Percentiles rank a stretch among this genome's conserved stretches.
Evolutionary conservation across 495 filamentous ascomycete genomes (phyloP).

Genomic region (Aspergillus ellipticus): DNA sequence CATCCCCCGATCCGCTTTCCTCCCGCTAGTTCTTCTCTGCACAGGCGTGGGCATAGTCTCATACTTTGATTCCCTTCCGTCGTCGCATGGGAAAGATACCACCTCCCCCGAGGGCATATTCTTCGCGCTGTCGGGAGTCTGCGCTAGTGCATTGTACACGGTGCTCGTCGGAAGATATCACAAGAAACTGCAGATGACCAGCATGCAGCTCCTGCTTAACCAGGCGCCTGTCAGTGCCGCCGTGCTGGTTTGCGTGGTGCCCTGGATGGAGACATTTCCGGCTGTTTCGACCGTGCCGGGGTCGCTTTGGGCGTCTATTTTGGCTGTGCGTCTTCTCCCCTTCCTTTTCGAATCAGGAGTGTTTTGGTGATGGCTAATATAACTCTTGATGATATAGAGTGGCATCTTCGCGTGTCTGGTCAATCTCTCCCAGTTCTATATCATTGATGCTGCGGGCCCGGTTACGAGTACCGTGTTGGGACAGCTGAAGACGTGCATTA

Average conservation of each 20-base stretch:
- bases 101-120: slow-evolving; percentile 56
- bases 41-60: slow-evolving; percentile 65
- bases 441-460: slow-evolving; percentile 65
- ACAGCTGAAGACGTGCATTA: slow-evolving; percentile 48
- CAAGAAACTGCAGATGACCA: slow-evolving; percentile 60
- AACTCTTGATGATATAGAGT: slow-evolving; percentile 17
- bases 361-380: too few relatives aligned
- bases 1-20: slow-evolving; percentile 45
- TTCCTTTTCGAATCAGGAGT: not conserved
- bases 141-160: slow-evolving; percentile 65
- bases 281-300: slow-evolving; percentile 41
- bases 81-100: slow-evolving; percentile 35
- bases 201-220: slow-evolving; percentile 71
- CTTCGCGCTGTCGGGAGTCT: slow-evolving; percentile 60
- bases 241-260: slow-evolving; percentile 61
- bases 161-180: slow-evolving; percentile 67
- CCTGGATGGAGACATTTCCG: slow-evolving; percentile 62
- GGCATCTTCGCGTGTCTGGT: slow-evolving; percentile 64
- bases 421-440: slow-evolving; percentile 73
- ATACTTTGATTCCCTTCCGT: slow-evolving; percentile 64
- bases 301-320: slow-evolving; percentile 31
- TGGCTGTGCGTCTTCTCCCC: slow-evolving; percentile 27
- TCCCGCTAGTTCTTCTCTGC: slow-evolving; percentile 60
- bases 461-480: slow-evolving; percentile 71
- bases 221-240: slow-evolving; percentile 63